Percentiles rank a stretch among this genome's conserved stretches.
Conservation (phyloP, 2,329 filamentous ascomycete species). For the Fonsecaea pedrosoi region DNA sequence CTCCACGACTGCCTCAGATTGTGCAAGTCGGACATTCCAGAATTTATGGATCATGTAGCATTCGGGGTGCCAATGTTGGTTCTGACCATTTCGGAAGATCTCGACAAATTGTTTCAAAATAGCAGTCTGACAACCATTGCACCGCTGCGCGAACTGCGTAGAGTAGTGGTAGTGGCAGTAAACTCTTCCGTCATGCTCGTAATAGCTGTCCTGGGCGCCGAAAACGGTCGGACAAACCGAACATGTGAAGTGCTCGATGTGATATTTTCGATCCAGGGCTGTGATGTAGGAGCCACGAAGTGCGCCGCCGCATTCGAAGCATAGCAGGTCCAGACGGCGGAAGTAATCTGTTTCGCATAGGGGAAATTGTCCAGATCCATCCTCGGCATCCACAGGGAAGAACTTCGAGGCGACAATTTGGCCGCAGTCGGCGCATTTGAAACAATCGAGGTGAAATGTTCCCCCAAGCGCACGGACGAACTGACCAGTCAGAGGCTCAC, state of each 20-base stretch:
- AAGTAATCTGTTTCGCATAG: conserved; percentile 99
- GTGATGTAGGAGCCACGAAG: conserved; percentile 97
- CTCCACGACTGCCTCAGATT: conserved; percentile 61
- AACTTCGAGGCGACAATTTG: conserved; percentile 98
- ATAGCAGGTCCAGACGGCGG: conserved; percentile 85
- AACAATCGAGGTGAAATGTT: conserved; percentile 97
- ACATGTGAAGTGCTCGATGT: conserved; percentile 98
- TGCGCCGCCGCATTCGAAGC: conserved; percentile 88
- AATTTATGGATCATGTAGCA: conserved; percentile 99
- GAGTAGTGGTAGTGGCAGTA: conserved; percentile 99
- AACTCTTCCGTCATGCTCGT: conserved; percentile 94
- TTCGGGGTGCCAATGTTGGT: conserved; percentile 99
- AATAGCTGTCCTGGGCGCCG: conserved; percentile 97
- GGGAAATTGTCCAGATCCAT: conserved; percentile 82
- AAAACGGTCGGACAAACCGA: conserved; percentile 98
- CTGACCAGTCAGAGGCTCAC: conserved; percentile 85
- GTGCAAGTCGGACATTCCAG: conserved; percentile 91
- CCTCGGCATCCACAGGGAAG: conserved; percentile 93
- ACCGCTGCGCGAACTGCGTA: conserved; percentile 93
- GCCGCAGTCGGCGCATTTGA: conserved; percentile 94
- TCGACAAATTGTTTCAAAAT: conserved; percentile 99
- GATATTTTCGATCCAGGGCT: conserved; percentile 95
- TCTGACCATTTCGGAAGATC: conserved; percentile 96
- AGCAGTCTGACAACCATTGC: conserved; percentile 94
- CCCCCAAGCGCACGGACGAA: conserved; percentile 93